Conservation (phyloP, 805 yeast species). For the Candida ficus region DNA sequence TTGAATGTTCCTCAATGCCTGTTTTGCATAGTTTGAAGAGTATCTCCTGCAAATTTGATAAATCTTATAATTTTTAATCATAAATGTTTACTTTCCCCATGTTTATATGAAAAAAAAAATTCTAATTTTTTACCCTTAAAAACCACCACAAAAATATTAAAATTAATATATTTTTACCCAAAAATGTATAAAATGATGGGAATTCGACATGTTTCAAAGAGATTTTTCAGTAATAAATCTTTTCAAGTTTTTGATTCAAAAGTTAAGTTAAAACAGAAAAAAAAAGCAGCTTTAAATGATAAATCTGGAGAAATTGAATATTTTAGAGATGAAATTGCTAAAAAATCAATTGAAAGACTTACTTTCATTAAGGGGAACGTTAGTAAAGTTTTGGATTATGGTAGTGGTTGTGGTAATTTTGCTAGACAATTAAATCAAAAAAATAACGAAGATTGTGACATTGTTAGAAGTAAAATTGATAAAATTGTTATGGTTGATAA, state of each 20-base stretch:
- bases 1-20: no score
- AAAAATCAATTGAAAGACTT: slow-evolving; percentile 66
- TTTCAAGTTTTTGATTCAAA: slow-evolving; percentile 63
- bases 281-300: slow-evolving; percentile 41
- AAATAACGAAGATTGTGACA: slow-evolving; percentile 44
- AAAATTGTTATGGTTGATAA: slow-evolving; percentile 64
- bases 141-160: no score
- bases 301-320: slow-evolving; percentile 60
- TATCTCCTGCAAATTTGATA: no score
- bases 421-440: slow-evolving; percentile 27
- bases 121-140: no score
- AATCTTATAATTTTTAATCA: no score
- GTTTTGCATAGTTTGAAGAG: no score
- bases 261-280: slow-evolving; percentile 57
- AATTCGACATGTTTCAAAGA: no score
- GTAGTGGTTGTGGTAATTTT: slow-evolving; percentile 66
- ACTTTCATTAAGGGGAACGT: slow-evolving; percentile 67
- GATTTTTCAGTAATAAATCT: no score
- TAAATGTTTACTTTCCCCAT: no score
- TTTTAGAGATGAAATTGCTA: slow-evolving; percentile 67
- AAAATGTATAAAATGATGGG: no score
- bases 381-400: slow-evolving; percentile 60
- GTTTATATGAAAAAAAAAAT: no score
- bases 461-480: slow-evolving; percentile 48
- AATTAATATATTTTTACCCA: no score